phyloP scores from a whole-genome alignment of 2,329 filamentous ascomycete species.

The Fusarium scirpi region DNA sequence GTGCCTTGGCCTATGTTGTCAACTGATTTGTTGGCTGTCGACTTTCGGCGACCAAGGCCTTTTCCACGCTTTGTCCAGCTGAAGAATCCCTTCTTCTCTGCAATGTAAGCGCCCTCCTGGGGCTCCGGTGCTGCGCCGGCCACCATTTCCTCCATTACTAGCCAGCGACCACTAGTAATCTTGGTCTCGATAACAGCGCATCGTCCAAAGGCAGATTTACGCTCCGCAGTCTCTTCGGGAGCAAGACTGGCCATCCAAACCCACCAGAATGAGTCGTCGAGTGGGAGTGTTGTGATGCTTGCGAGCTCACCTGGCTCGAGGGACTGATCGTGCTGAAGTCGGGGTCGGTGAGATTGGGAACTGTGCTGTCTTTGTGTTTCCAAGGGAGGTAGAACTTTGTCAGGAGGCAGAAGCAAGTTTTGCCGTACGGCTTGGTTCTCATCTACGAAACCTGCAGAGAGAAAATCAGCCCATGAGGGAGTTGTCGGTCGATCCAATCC shows the following conservation, averaged over 20 bases:
- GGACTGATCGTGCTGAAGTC: conserved; percentile 73
- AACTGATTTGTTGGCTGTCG: conserved; percentile 71
- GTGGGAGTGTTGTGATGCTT: conserved; percentile 85
- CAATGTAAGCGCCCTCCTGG: conserved; percentile 87
- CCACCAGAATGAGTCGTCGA: conserved; percentile 99
- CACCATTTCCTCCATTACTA: conserved; percentile 96
- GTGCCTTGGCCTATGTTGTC: conserved; percentile 59
- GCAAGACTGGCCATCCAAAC: conserved; percentile 99
- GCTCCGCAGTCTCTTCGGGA: conserved; percentile 83
- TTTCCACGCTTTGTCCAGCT: conserved; percentile 82
- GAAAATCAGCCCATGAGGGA: conserved; percentile 97
- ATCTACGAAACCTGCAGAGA: conserved; percentile 92
- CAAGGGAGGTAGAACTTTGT: conserved; percentile 91
- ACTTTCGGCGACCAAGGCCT: conserved; percentile 74
- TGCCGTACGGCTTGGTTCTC: conserved; percentile 69
- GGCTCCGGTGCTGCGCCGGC: conserved; percentile 91
- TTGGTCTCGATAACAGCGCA: conserved; percentile 92
- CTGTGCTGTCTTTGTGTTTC: conserved; percentile 80
- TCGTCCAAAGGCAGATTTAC: conserved; percentile 93
- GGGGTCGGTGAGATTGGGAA: conserved; percentile 84
- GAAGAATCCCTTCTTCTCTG: conserved; percentile 95
- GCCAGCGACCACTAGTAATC: conserved; percentile 85
- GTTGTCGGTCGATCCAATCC: conserved; percentile 87
- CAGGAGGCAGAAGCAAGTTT: conserved; percentile 85
- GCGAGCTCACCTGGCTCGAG: conserved; percentile 94